phyloP scores from a whole-genome alignment of 345 rosid species.

The Cardamine chenopodiifolia region DNA sequence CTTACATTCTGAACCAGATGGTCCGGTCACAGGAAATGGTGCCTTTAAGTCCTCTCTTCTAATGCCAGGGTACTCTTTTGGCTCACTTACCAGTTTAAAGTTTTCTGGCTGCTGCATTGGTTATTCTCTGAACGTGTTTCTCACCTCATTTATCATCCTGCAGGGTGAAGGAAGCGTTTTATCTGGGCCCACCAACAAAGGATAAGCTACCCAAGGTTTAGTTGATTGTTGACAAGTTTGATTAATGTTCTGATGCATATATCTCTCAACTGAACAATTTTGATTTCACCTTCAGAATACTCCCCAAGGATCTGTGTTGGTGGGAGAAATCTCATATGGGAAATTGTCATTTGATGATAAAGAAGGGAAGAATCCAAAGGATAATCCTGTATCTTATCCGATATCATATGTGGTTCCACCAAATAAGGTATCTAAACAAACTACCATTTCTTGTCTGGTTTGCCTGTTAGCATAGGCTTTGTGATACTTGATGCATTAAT shows the following conservation, averaged over 20 bases:
- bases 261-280: constrained; percentile 26
- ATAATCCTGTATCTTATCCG: constrained; percentile 68
- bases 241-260: constrained; percentile 2
- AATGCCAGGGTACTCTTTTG: constrained; percentile 74
- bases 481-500: constrained; percentile 21
- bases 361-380: constrained; percentile 58
- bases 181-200: constrained; percentile 76
- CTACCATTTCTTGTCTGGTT: constrained; percentile 7
- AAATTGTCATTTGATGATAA: constrained; percentile 59
- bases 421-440: constrained; percentile 59
- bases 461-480: neutral
- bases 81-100: neutral
- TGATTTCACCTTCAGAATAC: constrained; percentile 59
- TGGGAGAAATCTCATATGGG: constrained; percentile 81
- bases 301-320: constrained; percentile 78
- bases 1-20: constrained; percentile 95
- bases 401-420: constrained; percentile 85
- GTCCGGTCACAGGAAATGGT: constrained; percentile 88
- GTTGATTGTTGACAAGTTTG: constrained; percentile 14
- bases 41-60: constrained; percentile 74
- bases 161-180: constrained; percentile 87
- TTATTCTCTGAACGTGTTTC: constrained; percentile 13
- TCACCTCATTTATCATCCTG: constrained; percentile 34
- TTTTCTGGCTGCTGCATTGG: constrained; percentile 7
- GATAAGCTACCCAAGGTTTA: constrained; percentile 66